Conservation (phyloP, 202 grass and related monocot species). For the Elaeis oleifera region DNA sequence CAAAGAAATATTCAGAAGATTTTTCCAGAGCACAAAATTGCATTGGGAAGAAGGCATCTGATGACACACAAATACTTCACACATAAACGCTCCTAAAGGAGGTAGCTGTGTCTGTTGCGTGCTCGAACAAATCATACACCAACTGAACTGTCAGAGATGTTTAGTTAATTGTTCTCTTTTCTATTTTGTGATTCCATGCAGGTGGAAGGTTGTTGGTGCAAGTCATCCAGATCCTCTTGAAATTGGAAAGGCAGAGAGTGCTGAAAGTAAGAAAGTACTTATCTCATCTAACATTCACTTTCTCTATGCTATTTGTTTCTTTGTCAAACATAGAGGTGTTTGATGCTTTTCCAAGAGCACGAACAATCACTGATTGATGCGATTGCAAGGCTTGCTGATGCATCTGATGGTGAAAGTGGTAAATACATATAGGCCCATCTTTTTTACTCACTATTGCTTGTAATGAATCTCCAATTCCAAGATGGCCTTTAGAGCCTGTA, state of each 20-base stretch:
- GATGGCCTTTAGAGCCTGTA: too few relatives aligned
- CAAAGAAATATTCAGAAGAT: slow-evolving; percentile 42
- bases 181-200: slow-evolving; percentile 3
- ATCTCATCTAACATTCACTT: neutral
- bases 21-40: slow-evolving; percentile 49
- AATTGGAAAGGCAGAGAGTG: slow-evolving; percentile 74
- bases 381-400: slow-evolving; percentile 73
- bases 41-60: slow-evolving; percentile 30
- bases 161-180: too few relatives aligned
- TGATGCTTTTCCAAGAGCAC: slow-evolving; percentile 44
- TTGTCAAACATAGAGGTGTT: neutral
- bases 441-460: neutral
- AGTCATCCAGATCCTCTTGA: slow-evolving; percentile 64
- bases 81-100: slow-evolving; percentile 59
- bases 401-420: slow-evolving; percentile 85
- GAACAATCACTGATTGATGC: slow-evolving; percentile 87
- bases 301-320: neutral
- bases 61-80: slow-evolving; percentile 45
- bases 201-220: slow-evolving; percentile 42
- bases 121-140: neutral
- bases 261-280: slow-evolving; percentile 38
- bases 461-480: too few relatives aligned
- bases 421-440: slow-evolving; percentile 14
- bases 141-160: too few relatives aligned
- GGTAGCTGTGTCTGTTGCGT: slow-evolving; percentile 23